A percentile compares a stretch with the other conserved stretches of the same genome.
phyloP scores from a whole-genome alignment of 371 early-diverging fungal species.

The Actinomortierella wolfii region DNA sequence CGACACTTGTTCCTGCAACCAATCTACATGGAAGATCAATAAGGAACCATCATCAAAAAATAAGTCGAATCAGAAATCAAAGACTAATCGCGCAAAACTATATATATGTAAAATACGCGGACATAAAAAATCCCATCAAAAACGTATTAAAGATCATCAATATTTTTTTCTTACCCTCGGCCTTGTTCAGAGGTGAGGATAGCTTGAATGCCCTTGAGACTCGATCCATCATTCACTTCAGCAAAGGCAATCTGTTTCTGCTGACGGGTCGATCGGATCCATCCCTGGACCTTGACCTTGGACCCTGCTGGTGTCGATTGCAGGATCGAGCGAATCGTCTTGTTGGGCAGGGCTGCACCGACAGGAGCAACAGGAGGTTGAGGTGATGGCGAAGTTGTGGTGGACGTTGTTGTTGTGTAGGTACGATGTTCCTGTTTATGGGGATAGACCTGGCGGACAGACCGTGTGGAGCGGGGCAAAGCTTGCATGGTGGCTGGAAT shows the following conservation, averaged over 20 bases:
- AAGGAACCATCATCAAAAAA: neutral
- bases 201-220: slow-evolving; percentile 72
- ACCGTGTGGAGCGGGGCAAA: too few relatives aligned
- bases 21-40: slow-evolving; percentile 47
- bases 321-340: slow-evolving; percentile 32
- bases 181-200: slow-evolving; percentile 61
- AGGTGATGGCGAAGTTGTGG: too few relatives aligned
- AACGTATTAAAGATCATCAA: too few relatives aligned
- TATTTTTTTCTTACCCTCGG: slow-evolving; percentile 51
- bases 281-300: slow-evolving; percentile 68
- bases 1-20: slow-evolving; percentile 74
- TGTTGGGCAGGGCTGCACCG: slow-evolving; percentile 36
- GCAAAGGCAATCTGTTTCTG: slow-evolving; percentile 81
- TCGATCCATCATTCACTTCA: slow-evolving; percentile 80
- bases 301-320: slow-evolving; percentile 15
- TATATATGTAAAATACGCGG: slow-evolving; percentile 6
- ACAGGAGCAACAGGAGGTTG: too few relatives aligned
- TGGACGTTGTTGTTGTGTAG: too few relatives aligned
- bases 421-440: too few relatives aligned
- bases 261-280: slow-evolving; percentile 82
- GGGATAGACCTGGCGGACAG: too few relatives aligned
- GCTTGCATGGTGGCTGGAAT: too few relatives aligned
- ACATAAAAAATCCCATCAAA: neutral
- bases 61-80: neutral
- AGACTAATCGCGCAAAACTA: neutral